These are phyloP conservation scores for Hordeum pubiflorum DNA, from an alignment of 202 grass and related monocot genomes.

Conservation along the genomic window DNA sequence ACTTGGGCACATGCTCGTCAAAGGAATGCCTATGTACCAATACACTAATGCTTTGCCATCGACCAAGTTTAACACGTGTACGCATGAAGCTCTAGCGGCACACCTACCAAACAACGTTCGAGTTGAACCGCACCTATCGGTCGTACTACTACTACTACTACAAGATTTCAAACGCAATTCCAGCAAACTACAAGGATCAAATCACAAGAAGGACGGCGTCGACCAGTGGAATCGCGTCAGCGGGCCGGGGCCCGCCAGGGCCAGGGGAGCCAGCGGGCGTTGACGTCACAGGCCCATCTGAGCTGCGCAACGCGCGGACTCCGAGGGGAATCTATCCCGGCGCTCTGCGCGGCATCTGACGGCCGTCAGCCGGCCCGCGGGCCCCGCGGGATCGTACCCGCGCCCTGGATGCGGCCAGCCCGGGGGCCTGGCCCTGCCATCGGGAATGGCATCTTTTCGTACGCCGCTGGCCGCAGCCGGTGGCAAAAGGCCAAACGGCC, in stretches of 20 bases:
- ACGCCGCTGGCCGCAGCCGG: background rate
- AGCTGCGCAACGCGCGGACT: background rate
- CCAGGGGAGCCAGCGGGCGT: background rate
- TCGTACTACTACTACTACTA: background rate
- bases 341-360: slow-evolving; percentile 47
- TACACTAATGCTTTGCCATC: background rate
- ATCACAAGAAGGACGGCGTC: background rate
- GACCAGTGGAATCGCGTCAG: slow-evolving; percentile 43
- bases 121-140: background rate
- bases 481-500: background rate
- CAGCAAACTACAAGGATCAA: no score
- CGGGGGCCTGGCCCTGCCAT: background rate
- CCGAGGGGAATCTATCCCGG: slow-evolving; percentile 47
- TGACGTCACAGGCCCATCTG: slow-evolving; percentile 18
- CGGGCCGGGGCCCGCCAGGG: background rate
- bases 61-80: background rate
- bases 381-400: slow-evolving; percentile 14
- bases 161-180: background rate
- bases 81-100: background rate
- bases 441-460: no score
- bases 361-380: slow-evolving; percentile 28
- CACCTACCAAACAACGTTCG: background rate
- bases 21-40: no score
- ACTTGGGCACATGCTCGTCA: no score
- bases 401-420: background rate